Evolutionary conservation across 1,284 basidiomycete genomes (phyloP).

Genomic region (Ganoderma sinense): DNA sequence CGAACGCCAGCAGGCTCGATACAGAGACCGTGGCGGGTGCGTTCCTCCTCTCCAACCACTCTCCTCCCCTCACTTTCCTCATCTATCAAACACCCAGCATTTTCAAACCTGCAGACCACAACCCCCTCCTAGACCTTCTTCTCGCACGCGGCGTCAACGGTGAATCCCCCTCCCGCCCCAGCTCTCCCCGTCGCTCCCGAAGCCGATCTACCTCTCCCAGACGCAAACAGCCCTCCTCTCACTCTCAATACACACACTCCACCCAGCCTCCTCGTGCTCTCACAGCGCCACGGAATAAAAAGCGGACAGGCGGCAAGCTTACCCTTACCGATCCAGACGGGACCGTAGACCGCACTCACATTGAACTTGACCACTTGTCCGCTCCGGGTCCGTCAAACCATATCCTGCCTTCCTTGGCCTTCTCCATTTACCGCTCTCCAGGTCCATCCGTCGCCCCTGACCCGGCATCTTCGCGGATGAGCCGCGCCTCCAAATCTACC

Average conservation of each 20-base stretch:
- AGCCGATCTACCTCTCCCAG: slow-evolving; percentile 26
- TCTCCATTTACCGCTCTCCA: neutral
- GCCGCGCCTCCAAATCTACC: neutral
- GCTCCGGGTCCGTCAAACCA: neutral
- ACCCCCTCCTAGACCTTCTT: slow-evolving; percentile 48
- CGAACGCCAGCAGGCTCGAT: slow-evolving; percentile 63
- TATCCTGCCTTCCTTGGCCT: too few relatives aligned
- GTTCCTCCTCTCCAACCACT: slow-evolving; percentile 32
- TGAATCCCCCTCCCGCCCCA: slow-evolving; percentile 47
- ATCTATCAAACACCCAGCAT: slow-evolving; percentile 35
- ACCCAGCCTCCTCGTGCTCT: neutral
- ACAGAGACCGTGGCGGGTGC: slow-evolving; percentile 70
- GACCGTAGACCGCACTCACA: neutral
- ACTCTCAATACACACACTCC: neutral
- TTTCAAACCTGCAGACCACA: slow-evolving; percentile 48
- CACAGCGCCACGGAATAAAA: too few relatives aligned
- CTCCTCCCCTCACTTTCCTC: neutral
- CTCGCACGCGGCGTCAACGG: slow-evolving; percentile 50
- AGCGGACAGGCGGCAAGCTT: neutral
- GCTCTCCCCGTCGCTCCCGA: slow-evolving; percentile 19
- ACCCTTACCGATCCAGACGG: too few relatives aligned
- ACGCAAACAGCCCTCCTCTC: neutral
- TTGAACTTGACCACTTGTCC: neutral
- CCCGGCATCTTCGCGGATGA: neutral
- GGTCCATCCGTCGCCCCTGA: too few relatives aligned